Evolutionary conservation across 2,329 filamentous ascomycete species (phyloP).

Genomic region (Parascedosporium putredinis): DNA sequence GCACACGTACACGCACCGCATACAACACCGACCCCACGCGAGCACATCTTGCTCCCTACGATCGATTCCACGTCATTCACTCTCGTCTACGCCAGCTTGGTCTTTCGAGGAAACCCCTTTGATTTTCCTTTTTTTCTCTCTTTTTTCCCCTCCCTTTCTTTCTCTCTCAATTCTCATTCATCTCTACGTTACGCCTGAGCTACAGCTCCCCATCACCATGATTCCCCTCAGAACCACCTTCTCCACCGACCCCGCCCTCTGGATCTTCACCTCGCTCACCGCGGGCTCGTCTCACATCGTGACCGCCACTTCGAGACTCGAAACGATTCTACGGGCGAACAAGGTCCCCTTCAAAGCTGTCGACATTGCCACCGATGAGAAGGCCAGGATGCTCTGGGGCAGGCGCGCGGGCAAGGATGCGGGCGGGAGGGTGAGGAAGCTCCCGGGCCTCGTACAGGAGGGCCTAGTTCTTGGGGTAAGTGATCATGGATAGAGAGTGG

Average conservation of each 20-base stretch:
- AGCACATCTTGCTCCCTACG: no score
- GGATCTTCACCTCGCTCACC: slow-evolving; percentile 92
- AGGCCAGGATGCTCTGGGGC: slow-evolving; percentile 80
- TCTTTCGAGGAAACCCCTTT: no score
- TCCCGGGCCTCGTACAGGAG: slow-evolving; percentile 82
- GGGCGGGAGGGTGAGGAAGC: slow-evolving; percentile 55
- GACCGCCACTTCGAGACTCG: slow-evolving; percentile 87
- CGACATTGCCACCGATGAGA: slow-evolving; percentile 82
- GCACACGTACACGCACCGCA: no score
- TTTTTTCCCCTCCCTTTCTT: no score
- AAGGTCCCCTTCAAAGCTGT: slow-evolving; percentile 87
- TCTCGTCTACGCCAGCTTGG: no score
- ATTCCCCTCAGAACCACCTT: slow-evolving; percentile 26
- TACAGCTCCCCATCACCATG: background rate
- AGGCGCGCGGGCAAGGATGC: slow-evolving; percentile 68
- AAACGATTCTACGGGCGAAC: slow-evolving; percentile 93
- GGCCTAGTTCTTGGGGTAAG: slow-evolving; percentile 76
- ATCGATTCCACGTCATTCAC: no score
- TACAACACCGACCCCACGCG: no score
- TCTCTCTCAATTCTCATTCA: no score
- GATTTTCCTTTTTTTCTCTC: no score
- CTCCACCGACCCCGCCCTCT: slow-evolving; percentile 61
- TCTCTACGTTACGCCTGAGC: no score
- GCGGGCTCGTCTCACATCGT: slow-evolving; percentile 93
- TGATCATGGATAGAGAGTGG: slow-evolving; percentile 16